phyloP scores from a whole-genome alignment of 2,329 filamentous ascomycete species.

The Epichloe glyceriae region DNA sequence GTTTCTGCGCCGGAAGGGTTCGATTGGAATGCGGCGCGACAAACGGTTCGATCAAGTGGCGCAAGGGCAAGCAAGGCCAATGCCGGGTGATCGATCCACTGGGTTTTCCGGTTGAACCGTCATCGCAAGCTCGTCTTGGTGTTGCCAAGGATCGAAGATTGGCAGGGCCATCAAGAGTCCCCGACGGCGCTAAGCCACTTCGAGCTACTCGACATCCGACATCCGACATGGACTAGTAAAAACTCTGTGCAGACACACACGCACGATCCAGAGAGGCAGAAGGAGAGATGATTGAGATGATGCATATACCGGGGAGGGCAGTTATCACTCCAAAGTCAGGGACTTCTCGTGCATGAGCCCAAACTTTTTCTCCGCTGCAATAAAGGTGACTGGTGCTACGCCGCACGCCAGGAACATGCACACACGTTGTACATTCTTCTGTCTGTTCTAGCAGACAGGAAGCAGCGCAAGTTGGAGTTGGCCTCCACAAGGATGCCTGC shows the following conservation, averaged over 20 bases:
- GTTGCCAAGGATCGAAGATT: constrained; percentile 9
- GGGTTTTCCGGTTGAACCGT: neutral
- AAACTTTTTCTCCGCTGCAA: neutral
- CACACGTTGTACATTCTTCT: neutral
- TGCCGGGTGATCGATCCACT: neutral
- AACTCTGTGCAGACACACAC: neutral
- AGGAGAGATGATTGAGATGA: neutral
- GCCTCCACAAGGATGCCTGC: neutral
- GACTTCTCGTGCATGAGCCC: neutral
- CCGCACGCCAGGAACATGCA: too few relatives aligned
- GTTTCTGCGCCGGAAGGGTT: neutral
- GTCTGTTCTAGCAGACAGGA: neutral
- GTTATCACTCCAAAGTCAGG: too few relatives aligned
- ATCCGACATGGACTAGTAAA: neutral
- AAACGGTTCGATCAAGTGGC: neutral
- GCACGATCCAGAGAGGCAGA: too few relatives aligned
- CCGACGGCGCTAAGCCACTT: constrained; percentile 9
- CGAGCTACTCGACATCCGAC: neutral
- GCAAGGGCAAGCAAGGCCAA: neutral
- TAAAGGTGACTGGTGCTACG: too few relatives aligned
- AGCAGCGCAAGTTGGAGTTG: too few relatives aligned
- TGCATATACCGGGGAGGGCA: neutral
- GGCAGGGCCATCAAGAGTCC: constrained; percentile 10
- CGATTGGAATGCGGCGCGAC: neutral
- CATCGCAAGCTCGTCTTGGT: constrained; percentile 1